These are phyloP conservation scores for Forsythia suspensa DNA, from an alignment of 257 asterid species.

Conservation along the genomic window DNA sequence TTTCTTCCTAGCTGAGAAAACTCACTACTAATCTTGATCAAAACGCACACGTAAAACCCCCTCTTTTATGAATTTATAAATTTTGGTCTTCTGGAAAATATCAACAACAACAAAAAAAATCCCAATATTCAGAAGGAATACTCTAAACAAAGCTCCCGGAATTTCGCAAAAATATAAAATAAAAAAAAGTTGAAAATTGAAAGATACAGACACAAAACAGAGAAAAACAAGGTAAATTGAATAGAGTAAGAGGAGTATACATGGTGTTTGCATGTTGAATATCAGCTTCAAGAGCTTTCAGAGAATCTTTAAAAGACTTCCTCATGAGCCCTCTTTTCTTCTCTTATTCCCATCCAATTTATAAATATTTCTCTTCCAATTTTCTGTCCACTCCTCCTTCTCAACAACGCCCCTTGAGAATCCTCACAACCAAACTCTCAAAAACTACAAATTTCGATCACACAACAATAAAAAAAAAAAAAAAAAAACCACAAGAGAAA, in stretches of 20 bases:
- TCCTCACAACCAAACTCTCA: background rate
- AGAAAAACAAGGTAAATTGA: background rate
- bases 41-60: background rate
- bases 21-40: too few species aligned
- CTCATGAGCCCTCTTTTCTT: slow-evolving; percentile 46
- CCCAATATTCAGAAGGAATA: background rate
- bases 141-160: background rate
- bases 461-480: background rate
- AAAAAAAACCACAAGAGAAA: slow-evolving; percentile 15
- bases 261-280: slow-evolving; percentile 89
- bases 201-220: background rate
- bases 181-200: background rate
- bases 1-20: too few species aligned
- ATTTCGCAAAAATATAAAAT: background rate
- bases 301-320: slow-evolving; percentile 86
- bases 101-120: background rate
- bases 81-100: background rate
- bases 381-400: slow-evolving; percentile 21
- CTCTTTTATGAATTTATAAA: background rate
- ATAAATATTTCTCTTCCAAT: background rate
- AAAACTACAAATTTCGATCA: background rate
- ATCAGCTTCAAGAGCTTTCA: slow-evolving; percentile 94
- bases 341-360: slow-evolving; percentile 13
- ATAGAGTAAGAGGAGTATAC: slow-evolving; percentile 33
- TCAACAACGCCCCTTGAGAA: background rate